Evolutionary conservation across 1,139 yeast genomes (phyloP).

Genomic region (Eremothecium gossypii): DNA sequence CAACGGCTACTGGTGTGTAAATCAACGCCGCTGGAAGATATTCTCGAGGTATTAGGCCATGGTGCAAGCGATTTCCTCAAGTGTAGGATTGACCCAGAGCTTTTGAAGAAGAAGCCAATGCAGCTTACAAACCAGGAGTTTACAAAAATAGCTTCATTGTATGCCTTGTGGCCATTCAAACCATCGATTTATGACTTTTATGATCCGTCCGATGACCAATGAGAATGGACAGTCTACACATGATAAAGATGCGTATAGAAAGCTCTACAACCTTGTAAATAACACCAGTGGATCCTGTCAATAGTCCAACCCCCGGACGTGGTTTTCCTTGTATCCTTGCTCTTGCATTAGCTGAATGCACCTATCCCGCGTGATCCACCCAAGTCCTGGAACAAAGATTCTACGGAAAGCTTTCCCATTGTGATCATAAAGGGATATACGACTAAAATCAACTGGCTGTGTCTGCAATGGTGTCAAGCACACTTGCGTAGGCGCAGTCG

Average conservation of each 20-base stretch:
- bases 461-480: conserved; percentile 4
- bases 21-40: conserved; percentile 40
- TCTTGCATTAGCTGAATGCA: conserved; percentile 9
- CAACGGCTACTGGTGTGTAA: conserved; percentile 53
- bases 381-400: conserved; percentile 12
- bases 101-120: conserved; percentile 37
- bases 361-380: conserved; percentile 14
- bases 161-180: conserved; percentile 78
- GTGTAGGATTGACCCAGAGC: conserved; percentile 31
- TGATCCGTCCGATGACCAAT: conserved; percentile 3
- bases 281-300: conserved; percentile 4
- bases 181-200: conserved; percentile 39
- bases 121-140: conserved; percentile 50
- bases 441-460: conserved; percentile 6
- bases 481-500: conserved; percentile 1
- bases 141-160: conserved; percentile 40
- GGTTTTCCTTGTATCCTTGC: conserved; percentile 3
- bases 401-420: conserved; percentile 14
- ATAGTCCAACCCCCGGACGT: conserved; percentile 2
- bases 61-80: conserved; percentile 67
- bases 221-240: neutral
- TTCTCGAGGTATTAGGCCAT: conserved; percentile 57
- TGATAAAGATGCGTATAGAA: neutral
- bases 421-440: conserved; percentile 10
- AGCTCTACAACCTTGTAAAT: conserved; percentile 4